phyloP scores from a whole-genome alignment of 306 rosid species.

The Trifolium fragiferum region DNA sequence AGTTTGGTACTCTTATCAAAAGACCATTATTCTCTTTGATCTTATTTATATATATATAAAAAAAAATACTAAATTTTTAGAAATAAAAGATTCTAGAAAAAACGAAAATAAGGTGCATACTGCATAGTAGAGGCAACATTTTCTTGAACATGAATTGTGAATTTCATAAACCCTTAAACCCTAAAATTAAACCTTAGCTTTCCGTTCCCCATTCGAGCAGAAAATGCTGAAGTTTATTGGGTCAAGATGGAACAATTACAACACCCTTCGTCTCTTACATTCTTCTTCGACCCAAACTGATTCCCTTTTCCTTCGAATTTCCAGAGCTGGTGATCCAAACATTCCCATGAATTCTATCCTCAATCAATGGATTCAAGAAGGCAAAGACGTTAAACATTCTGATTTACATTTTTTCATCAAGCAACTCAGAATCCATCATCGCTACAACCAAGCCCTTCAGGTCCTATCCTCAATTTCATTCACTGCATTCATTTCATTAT shows the following conservation, averaged over 20 bases:
- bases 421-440: constrained; percentile 54
- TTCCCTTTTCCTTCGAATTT: constrained; percentile 50
- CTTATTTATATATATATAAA: too few relatives aligned
- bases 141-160: too few relatives aligned
- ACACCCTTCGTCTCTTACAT: constrained; percentile 38
- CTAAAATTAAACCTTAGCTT: not conserved
- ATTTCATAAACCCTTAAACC: not conserved
- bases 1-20: too few relatives aligned
- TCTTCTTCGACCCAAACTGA: constrained; percentile 32
- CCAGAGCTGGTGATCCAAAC: constrained; percentile 47
- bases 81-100: too few relatives aligned
- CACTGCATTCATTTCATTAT: too few relatives aligned
- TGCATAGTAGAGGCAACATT: too few relatives aligned
- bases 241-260: constrained; percentile 45
- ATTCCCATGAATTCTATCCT: constrained; percentile 47
- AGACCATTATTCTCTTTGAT: too few relatives aligned
- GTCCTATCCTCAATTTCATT: constrained; percentile 33
- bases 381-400: constrained; percentile 41
- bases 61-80: too few relatives aligned
- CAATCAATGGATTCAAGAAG: constrained; percentile 61
- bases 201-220: too few relatives aligned
- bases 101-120: too few relatives aligned
- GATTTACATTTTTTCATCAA: constrained; percentile 49
- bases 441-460: constrained; percentile 68
- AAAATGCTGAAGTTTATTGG: constrained; percentile 41